Conservation (phyloP, 2,329 filamentous ascomycete species). For the Aspergillus uvarum region DNA sequence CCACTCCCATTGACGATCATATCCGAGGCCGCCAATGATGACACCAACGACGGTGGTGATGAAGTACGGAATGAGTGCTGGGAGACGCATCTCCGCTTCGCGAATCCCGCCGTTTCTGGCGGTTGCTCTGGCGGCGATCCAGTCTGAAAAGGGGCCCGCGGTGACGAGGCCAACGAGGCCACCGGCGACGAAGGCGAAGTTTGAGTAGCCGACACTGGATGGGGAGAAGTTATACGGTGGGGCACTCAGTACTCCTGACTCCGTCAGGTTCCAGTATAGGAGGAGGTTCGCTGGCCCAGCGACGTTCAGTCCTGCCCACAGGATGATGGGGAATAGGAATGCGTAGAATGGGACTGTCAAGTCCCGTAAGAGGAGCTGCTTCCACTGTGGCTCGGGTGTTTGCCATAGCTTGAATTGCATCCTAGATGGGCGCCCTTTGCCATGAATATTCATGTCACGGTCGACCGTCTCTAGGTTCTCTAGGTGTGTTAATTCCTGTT, state of each 20-base stretch:
- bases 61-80: constrained; percentile 6
- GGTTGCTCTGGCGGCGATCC: constrained; percentile 2
- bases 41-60: constrained; percentile 1
- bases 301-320: constrained; percentile 7
- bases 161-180: constrained; percentile 5
- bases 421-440: constrained; percentile 3
- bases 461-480: not conserved
- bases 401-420: constrained; percentile 4
- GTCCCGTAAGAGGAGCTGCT: constrained; percentile 4
- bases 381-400: not conserved
- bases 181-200: constrained; percentile 7
- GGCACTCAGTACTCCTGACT: not conserved
- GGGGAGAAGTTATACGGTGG: constrained; percentile 7
- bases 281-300: constrained; percentile 7
- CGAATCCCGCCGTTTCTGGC: constrained; percentile 2
- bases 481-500: not conserved
- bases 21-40: constrained; percentile 5
- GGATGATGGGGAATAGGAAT: constrained; percentile 6
- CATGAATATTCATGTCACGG: not conserved
- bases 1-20: constrained; percentile 2
- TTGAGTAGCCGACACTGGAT: constrained; percentile 2
- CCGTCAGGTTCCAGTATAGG: constrained; percentile 9
- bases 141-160: constrained; percentile 8
- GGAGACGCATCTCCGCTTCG: constrained; percentile 10
- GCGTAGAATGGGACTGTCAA: not conserved